Percentiles rank a stretch among this genome's conserved stretches.
Conservation (phyloP, 345 rosid genomes). For the Salix exigua region DNA sequence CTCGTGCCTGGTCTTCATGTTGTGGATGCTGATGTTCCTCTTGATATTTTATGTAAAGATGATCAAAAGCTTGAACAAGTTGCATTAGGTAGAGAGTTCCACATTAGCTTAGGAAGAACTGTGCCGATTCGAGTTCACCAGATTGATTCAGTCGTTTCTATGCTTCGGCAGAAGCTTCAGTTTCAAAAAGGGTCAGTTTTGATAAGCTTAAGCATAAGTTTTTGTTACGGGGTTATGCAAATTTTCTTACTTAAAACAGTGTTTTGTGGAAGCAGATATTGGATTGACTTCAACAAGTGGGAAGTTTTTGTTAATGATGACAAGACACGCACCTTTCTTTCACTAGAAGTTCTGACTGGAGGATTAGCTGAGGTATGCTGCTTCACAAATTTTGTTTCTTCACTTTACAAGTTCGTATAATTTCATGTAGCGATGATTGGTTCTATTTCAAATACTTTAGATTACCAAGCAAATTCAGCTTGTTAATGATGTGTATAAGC, state of each 20-base stretch:
- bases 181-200: conserved; percentile 43
- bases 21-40: conserved; percentile 69
- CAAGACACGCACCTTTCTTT: conserved; percentile 64
- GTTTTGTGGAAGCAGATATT: conserved; percentile 42
- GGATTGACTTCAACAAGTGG: conserved; percentile 87
- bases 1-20: conserved; percentile 56
- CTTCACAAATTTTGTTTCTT: not conserved
- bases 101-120: conserved; percentile 80
- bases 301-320: conserved; percentile 83
- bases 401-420: not conserved
- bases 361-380: conserved; percentile 70
- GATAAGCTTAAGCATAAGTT: not conserved
- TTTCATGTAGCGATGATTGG: not conserved
- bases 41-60: conserved; percentile 50
- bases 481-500: conserved; percentile 83
- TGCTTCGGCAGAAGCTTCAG: conserved; percentile 88
- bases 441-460: conserved; percentile 35
- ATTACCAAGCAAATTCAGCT: conserved; percentile 66
- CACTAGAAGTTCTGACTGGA: conserved; percentile 58
- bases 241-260: not conserved
- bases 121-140: conserved; percentile 80
- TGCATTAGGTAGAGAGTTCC: conserved; percentile 65
- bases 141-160: conserved; percentile 58
- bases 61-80: conserved; percentile 54
- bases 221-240: not conserved